Percentiles rank a stretch among this genome's conserved stretches.
phyloP scores from a whole-genome alignment of 345 rosid species.

The Streptanthus diversifolius region DNA sequence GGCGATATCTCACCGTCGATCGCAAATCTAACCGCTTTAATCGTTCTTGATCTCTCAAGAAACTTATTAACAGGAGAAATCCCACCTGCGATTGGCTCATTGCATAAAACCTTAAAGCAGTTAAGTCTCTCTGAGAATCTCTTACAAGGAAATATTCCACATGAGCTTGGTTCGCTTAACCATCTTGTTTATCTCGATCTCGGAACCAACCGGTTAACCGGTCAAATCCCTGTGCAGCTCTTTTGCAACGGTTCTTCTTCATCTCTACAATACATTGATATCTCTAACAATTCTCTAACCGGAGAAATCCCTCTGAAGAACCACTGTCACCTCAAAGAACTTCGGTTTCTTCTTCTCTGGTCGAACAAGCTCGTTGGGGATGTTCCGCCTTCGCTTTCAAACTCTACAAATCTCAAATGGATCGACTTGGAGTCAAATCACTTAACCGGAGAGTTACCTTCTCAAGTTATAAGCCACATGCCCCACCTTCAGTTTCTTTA shows the following conservation, averaged over 20 bases:
- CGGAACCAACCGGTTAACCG: conserved; percentile 53
- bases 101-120: conserved; percentile 45
- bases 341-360: conserved; percentile 77
- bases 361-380: conserved; percentile 58
- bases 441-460: conserved; percentile 72
- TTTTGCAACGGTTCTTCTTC: conserved; percentile 60
- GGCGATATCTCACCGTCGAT: conserved; percentile 67
- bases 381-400: conserved; percentile 58
- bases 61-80: conserved; percentile 64
- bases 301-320: conserved; percentile 56
- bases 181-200: conserved; percentile 57
- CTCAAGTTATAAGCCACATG: conserved; percentile 52
- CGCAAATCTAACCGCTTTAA: conserved; percentile 56
- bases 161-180: conserved; percentile 46
- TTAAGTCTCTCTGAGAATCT: conserved; percentile 64
- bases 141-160: conserved; percentile 64
- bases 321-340: conserved; percentile 47
- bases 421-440: conserved; percentile 72
- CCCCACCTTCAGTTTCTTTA: conserved; percentile 67
- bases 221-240: conserved; percentile 51
- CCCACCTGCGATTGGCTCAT: conserved; percentile 59
- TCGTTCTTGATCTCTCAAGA: conserved; percentile 65
- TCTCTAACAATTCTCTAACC: conserved; percentile 71
- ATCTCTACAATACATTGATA: conserved; percentile 60
- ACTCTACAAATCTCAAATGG: conserved; percentile 73